Evolutionary conservation across 73 alveolate genomes (phyloP), one percentile per base, ranked within the genome.

Genomic region (Paramecium sexaurelia): DNA sequence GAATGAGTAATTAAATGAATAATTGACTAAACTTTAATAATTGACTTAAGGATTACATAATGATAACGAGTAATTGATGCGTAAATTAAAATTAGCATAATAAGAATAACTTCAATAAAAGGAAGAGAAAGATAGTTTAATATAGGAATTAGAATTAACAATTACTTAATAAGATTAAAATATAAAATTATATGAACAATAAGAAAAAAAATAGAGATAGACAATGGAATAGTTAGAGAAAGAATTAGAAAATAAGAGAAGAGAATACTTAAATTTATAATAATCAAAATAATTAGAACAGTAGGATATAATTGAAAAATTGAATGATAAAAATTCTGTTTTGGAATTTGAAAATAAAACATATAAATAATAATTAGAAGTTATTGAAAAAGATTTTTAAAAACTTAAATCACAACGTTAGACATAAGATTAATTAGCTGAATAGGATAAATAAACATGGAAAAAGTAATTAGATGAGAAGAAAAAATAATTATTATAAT

Each of bases 331-430:
- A 20, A 39, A 22, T 37, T 43, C 33, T 7, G 40, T 78, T 0
- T 22, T 78, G 2, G 90, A 41, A 78, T 78, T 78, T 78, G 90
- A 78, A n/a, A 78, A 78, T 78, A 78, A 45, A 17, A 78, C 90
- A 19, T 78, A 78, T 7, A 78, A 78, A 78, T 29, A 78, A 78
- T 26, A 37, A 78, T 24, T 78, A 17, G 68, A 78, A 0, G 41
- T 22, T 39, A 78, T 78, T 2, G 90, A 78, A 45, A 39, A 78
- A 24, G 90, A 78, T 15, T 41, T 78, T 78, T 20, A 20, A 15
- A 78, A 78, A 78, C 32, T 41, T 0, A 78, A 78, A 22, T 33
- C 32, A 40, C 41, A 78, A 78, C 43, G 90, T 37, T 13, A 39
- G 9, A 17, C 43, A 3, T 41, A 78, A 26, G 90, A 78, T 10